A percentile compares a stretch with the other conserved stretches of the same genome.
These are phyloP conservation scores for Lasiodiplodia sp. DNA, from an alignment of 2,329 filamentous ascomycete species.

Conservation along the genomic window DNA sequence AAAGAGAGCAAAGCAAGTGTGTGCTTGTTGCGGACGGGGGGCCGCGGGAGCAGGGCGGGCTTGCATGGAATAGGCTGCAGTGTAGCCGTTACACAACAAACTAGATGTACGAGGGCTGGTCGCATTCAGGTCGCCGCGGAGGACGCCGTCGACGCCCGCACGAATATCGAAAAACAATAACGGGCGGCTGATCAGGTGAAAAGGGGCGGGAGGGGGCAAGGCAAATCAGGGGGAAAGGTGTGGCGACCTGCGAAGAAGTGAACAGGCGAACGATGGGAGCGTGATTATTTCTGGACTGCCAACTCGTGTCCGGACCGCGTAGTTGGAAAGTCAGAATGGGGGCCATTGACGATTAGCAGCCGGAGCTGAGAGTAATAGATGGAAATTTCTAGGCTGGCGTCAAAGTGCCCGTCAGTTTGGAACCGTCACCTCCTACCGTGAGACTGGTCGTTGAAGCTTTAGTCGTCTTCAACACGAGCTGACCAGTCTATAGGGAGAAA, in stretches of 20 bases:
- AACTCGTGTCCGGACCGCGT: neutral
- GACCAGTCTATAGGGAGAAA: neutral
- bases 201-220: neutral
- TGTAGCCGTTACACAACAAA: slow-evolving; percentile 11
- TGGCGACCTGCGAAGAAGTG: slow-evolving; percentile 1
- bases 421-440: neutral
- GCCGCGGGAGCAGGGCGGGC: neutral
- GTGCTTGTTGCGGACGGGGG: neutral
- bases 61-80: slow-evolving; percentile 10
- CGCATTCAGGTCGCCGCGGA: slow-evolving; percentile 16
- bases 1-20: neutral
- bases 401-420: neutral
- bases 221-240: neutral
- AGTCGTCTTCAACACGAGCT: slow-evolving; percentile 1
- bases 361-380: neutral
- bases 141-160: neutral
- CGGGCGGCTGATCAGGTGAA: neutral
- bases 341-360: neutral
- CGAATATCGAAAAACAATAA: slow-evolving; percentile 5
- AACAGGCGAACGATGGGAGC: neutral
- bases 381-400: neutral
- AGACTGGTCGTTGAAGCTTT: neutral
- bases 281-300: neutral
- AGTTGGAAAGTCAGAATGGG: neutral
- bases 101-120: slow-evolving; percentile 1